Evolutionary conservation across 768 basidiomycete species (phyloP), one percentile per base, ranked within the genome.

Genomic region (Pleurotus platypus): DNA sequence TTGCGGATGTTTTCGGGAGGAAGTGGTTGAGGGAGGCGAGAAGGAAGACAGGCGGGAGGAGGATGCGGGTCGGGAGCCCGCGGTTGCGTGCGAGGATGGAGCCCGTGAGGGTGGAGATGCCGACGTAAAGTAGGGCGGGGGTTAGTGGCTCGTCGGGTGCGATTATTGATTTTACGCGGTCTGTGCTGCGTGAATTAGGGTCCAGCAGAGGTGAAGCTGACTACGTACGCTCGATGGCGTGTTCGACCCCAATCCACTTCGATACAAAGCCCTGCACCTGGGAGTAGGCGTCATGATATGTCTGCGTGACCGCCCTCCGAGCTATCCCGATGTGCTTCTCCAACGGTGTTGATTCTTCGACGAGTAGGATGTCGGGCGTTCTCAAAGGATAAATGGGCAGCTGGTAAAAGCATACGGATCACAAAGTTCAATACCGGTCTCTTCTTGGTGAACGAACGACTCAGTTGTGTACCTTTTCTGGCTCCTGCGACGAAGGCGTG

Each of bases 81-180:
- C 94, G 86, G 62, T 88, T 89, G 43, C 94, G 87, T 0, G 90
- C 84, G 56, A 98, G 63, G 63, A 98, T 87, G 57, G 94, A 94
- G 1, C 90, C 92, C 3, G 90, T 89, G 48, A 98, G 84, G 12
- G 92, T 85, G 2, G 92, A 86, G 49, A 98, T 81, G 49, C 93
- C 92, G 46, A 92, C 88, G 75, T 96, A 98, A 55, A 98, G 85
- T 4, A 89, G 65, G n/a, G 90, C 92, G 1, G 95, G 95, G 8
- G 87, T 93, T 26, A 97, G 82, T 0, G 86, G 77, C 72, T 98
- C 96, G 54, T 88, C 78, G 0, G 86, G 80, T 0, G 92, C 86
- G 12, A 93, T 73, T 63, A 98, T 82, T 5, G 87, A 82, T 69
- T 94, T 94, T 30, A 98, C 75, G 60, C 92, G 86, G 58, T 77